phyloP scores from a whole-genome alignment of 2,329 filamentous ascomycete species.

The Fusarium fujikuroi region DNA sequence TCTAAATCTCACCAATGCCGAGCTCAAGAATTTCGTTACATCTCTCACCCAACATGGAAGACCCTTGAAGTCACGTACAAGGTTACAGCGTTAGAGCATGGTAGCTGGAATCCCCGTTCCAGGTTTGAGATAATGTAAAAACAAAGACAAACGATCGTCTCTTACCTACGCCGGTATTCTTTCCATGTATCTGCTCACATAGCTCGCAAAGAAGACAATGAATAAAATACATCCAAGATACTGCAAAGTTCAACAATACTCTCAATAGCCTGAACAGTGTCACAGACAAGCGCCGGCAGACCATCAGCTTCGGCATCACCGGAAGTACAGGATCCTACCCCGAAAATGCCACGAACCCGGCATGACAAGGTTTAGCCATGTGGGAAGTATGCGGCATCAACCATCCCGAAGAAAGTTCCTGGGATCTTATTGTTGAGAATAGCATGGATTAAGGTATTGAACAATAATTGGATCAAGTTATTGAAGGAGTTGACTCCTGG shows the following conservation, averaged over 20 bases:
- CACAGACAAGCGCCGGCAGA: constrained; percentile 52
- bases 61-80: constrained; percentile 12
- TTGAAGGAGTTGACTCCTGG: constrained; percentile 36
- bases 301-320: constrained; percentile 55
- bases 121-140: constrained; percentile 2
- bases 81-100: constrained; percentile 15
- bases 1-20: neutral
- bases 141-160: constrained; percentile 28
- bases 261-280: constrained; percentile 51
- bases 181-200: rapidly evolving
- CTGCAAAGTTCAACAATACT: constrained; percentile 45
- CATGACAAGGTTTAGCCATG: constrained; percentile 57
- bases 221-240: neutral
- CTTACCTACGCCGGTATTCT: constrained; percentile 10
- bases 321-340: constrained; percentile 45
- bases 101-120: constrained; percentile 24
- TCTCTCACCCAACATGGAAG: constrained; percentile 25
- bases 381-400: constrained; percentile 50
- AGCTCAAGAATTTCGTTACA: constrained; percentile 11
- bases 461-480: constrained; percentile 38
- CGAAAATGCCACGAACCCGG: constrained; percentile 58
- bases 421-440: constrained; percentile 7
- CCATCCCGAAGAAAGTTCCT: constrained; percentile 35
- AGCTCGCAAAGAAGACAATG: rapidly evolving
- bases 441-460: constrained; percentile 20